A percentile compares a stretch with the other conserved stretches of the same genome.
Conservation (phyloP, 495 filamentous ascomycete species). For the Aspergillus hancockii region DNA sequence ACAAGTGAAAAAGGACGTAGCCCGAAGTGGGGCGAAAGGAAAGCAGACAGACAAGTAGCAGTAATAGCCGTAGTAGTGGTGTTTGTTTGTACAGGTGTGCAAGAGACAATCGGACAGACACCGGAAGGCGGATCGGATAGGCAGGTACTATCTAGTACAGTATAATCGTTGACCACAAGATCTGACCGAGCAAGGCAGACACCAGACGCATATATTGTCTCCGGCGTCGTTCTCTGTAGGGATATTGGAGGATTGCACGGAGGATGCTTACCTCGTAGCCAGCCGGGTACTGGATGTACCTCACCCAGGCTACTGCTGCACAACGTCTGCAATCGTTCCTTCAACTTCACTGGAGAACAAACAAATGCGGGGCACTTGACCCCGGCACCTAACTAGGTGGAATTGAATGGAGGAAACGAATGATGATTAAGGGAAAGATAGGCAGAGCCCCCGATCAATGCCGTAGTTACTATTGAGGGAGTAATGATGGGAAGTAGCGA, state of each 20-base stretch:
- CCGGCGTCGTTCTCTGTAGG: background rate
- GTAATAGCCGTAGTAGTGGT: background rate
- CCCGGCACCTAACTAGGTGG: background rate
- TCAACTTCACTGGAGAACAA: slow-evolving; percentile 4
- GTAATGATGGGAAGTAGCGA: slow-evolving; percentile 6
- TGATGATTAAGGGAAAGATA: background rate
- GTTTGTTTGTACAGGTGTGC: background rate
- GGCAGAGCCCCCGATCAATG: background rate
- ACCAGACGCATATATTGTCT: background rate
- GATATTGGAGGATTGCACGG: background rate
- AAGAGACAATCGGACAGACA: background rate
- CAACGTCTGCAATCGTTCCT: background rate
- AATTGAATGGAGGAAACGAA: background rate
- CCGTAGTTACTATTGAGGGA: background rate
- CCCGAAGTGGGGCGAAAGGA: slow-evolving; percentile 18
- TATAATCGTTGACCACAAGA: background rate
- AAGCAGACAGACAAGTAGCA: slow-evolving; percentile 8
- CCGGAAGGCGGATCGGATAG: background rate
- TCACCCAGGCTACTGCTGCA: background rate
- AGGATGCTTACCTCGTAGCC: background rate
- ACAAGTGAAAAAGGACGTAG: slow-evolving; percentile 9
- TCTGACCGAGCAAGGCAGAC: background rate
- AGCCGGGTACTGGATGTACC: background rate
- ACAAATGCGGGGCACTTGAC: slow-evolving; percentile 16
- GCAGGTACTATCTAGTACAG: background rate